Evolutionary conservation across 2,329 filamentous ascomycete species (phyloP).

Genomic region (Fusarium ramigenum): DNA sequence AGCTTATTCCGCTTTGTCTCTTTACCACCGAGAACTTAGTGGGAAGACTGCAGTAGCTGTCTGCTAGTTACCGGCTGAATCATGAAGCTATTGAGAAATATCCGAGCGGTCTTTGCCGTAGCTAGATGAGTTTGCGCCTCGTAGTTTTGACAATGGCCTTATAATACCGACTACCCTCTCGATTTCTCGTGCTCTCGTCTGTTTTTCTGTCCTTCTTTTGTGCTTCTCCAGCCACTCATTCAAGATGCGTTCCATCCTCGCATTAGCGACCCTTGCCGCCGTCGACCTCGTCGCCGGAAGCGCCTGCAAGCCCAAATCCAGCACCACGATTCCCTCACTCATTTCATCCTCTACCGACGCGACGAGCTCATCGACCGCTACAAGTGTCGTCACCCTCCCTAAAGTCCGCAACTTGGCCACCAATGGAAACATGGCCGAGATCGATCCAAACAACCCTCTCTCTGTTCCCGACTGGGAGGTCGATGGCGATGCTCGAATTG

Average conservation of each 20-base stretch:
- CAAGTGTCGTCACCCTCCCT: not conserved
- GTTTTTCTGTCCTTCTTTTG: not conserved
- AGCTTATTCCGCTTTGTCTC: not conserved
- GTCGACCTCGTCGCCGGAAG: not conserved
- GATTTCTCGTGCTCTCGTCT: no score
- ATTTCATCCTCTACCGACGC: not conserved
- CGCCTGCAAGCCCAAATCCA: conserved; percentile 1
- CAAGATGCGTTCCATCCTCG: not conserved
- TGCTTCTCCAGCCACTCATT: not conserved
- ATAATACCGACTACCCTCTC: not conserved
- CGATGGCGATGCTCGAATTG: not conserved
- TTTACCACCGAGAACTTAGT: not conserved
- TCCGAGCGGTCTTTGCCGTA: not conserved
- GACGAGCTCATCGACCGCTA: not conserved
- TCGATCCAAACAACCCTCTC: not conserved
- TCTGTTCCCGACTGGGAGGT: not conserved
- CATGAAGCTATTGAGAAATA: not conserved
- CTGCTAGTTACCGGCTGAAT: not conserved
- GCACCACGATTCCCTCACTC: not conserved
- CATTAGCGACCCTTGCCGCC: not conserved
- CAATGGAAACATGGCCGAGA: conserved; percentile 11
- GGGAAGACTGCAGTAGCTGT: accelerated
- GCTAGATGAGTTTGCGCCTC: not conserved
- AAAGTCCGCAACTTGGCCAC: not conserved
- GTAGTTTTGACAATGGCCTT: accelerated